A percentile compares a stretch with the other conserved stretches of the same genome.
These are phyloP conservation scores for Cadophora gregata DNA, from an alignment of 2,329 filamentous ascomycete species.

Conservation along the genomic window DNA sequence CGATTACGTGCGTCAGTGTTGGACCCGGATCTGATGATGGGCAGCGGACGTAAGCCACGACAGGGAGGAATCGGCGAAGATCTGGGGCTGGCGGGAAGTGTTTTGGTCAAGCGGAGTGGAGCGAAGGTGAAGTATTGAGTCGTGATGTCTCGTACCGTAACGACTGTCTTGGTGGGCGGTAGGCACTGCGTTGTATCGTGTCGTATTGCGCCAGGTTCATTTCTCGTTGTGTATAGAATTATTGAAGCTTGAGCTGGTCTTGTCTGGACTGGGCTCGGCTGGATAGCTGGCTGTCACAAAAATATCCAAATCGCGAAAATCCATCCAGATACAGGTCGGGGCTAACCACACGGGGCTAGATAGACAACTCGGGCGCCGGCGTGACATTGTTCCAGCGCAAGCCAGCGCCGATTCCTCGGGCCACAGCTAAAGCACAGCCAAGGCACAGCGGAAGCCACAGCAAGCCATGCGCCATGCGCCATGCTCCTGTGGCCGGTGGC, in stretches of 20 bases:
- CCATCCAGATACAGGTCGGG: background rate
- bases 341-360: background rate
- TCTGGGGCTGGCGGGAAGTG: background rate
- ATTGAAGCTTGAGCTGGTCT: background rate
- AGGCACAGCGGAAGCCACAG: no score
- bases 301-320: background rate
- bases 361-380: background rate
- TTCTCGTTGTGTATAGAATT: background rate
- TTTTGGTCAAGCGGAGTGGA: background rate
- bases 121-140: background rate
- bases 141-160: background rate
- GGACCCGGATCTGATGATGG: background rate
- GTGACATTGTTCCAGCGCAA: background rate
- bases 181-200: background rate
- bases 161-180: background rate
- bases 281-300: background rate
- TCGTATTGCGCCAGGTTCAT: background rate
- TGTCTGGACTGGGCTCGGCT: background rate
- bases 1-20: background rate
- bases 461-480: no score
- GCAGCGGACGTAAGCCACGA: constrained; percentile 1
- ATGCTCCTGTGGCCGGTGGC: no score
- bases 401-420: background rate
- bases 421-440: no score
- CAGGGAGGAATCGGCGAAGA: constrained; percentile 7